These are phyloP conservation scores for Aspergillus sparsus DNA, from an alignment of 495 filamentous ascomycete genomes.

Conservation along the genomic window DNA sequence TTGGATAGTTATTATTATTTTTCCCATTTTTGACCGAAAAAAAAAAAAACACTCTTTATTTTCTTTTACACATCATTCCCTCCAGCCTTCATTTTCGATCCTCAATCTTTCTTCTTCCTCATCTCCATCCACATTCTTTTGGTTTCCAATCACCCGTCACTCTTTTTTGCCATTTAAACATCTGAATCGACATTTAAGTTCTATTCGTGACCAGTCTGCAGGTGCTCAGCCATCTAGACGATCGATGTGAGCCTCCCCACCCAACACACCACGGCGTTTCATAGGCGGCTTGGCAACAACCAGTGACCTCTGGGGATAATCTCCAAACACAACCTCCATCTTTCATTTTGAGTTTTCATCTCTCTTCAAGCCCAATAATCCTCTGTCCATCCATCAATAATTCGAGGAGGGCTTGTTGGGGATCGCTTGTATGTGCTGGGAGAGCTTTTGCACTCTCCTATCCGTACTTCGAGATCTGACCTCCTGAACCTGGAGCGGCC, in stretches of 20 bases:
- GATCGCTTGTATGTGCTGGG: conserved; percentile 18
- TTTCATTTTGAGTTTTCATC: conserved; percentile 7
- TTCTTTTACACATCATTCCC: conserved; percentile 8
- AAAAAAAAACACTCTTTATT: neutral
- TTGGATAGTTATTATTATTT: conserved; percentile 6
- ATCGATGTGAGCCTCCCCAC: conserved; percentile 29
- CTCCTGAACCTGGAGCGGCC: conserved; percentile 21
- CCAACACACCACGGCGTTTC: conserved; percentile 24
- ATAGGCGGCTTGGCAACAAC: conserved; percentile 26
- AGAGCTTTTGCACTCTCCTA: conserved; percentile 12
- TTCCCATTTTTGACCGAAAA: neutral
- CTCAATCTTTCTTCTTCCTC: conserved; percentile 4
- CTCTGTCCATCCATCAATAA: conserved; percentile 6
- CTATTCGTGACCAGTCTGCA: conserved; percentile 20
- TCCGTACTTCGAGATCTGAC: conserved; percentile 16
- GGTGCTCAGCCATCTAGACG: conserved; percentile 26
- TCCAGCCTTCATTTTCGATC: conserved; percentile 11
- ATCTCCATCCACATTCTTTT: conserved; percentile 11
- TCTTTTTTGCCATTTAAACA: neutral
- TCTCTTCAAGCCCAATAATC: conserved; percentile 11
- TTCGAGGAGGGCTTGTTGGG: conserved; percentile 13
- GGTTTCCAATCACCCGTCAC: conserved; percentile 9
- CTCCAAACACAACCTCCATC: conserved; percentile 7
- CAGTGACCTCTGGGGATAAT: conserved; percentile 11
- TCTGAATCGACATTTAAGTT: neutral